Conservation (phyloP, 1,284 basidiomycete species). For the Phylloporus gajari region DNA sequence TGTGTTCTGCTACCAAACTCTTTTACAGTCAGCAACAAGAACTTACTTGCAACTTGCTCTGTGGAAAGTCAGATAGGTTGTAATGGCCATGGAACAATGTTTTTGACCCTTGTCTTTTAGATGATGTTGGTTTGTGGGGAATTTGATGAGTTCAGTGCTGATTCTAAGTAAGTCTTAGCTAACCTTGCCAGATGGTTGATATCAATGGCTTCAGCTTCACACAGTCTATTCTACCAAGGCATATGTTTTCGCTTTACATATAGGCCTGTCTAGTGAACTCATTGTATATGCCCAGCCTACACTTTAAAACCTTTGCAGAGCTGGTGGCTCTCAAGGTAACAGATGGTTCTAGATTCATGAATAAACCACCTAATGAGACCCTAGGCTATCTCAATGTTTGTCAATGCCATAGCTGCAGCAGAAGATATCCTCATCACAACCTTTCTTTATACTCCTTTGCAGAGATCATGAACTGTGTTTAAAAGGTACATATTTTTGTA, state of each 20-base stretch:
- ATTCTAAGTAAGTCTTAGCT: constrained; percentile 33
- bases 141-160: constrained; percentile 56
- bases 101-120: too few relatives aligned
- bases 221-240: constrained; percentile 53
- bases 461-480: constrained; percentile 67
- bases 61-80: constrained; percentile 30
- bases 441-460: constrained; percentile 61
- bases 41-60: constrained; percentile 31
- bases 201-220: constrained; percentile 3
- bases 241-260: constrained; percentile 45
- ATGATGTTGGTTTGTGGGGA: constrained; percentile 57
- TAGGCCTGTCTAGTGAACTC: background rate
- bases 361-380: constrained; percentile 7
- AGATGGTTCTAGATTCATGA: background rate
- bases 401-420: constrained; percentile 69
- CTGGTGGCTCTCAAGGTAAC: constrained; percentile 46
- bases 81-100: too few relatives aligned
- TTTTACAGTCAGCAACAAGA: constrained; percentile 44
- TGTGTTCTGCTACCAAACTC: background rate
- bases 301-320: constrained; percentile 53
- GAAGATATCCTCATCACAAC: constrained; percentile 68
- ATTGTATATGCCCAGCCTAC: constrained; percentile 34
- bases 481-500: constrained; percentile 48
- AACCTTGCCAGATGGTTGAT: background rate
- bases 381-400: constrained; percentile 59